Base-by-base conservation (phyloP, 805 yeast genomes). In the Yamadazyma takamatsuzukensis region DNA sequence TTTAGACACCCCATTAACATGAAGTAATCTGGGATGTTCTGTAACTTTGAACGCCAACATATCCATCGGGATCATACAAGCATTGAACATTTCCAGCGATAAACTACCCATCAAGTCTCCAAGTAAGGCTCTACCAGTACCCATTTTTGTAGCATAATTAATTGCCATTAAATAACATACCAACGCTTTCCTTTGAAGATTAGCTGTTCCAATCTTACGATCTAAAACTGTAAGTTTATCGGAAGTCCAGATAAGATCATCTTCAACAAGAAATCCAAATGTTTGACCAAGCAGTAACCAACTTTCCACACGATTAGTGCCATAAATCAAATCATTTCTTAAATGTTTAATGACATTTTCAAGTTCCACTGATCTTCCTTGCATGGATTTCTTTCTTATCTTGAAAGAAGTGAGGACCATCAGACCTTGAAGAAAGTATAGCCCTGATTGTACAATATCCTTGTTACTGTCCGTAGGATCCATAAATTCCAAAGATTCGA, bases 231-330 rank as follows among this genome's bases (percentile, higher is more conserved):
- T 80, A 22, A 87, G 58, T 48, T 83, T 83, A 47, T 89, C 96
- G 0, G 95, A 79, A 1, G 90, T 83, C 94, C 96, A 87, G n/a
- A 85, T 77, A 35, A 93, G 58, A 42, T 86, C 96, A 53, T 88
- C 96, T 43, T 90, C 97, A 0, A 83, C 95, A 25, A 84, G 61
- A 36, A 68, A 78, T 0, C 88, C 80, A 45, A 72, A 88, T 0
- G 90, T 79, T 49, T 81, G 87, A 0, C 94, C 96, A 10, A 93
- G 53, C 1, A 86, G 68, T 25, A 78, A 64, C 99, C 99, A 93
- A 6, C 85, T 77, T 55, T 93, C 98, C 29, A 81, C 68, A 18
- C 96, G 62, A 24, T 72, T 61, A 2, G 83, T 70, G 4, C 83
- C 78, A 45, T 79, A 79, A 1, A 78, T 47, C 12, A 93, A 55